phyloP scores from a whole-genome alignment of 768 basidiomycete species.

The Cantharellus cinnabarinus region DNA sequence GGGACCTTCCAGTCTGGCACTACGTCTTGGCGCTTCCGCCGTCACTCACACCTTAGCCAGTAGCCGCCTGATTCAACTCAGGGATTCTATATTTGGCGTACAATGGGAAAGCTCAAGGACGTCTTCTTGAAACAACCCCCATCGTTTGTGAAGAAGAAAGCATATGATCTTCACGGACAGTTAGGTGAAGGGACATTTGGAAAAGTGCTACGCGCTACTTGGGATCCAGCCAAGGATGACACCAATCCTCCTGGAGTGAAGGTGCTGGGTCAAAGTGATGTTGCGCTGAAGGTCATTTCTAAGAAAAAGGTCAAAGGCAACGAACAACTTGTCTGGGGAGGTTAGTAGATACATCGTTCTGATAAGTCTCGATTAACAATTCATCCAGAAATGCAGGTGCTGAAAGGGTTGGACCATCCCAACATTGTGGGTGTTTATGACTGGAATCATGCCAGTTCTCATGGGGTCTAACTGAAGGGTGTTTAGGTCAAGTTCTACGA shows the following conservation, averaged over 20 bases:
- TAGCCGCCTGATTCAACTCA: too few species aligned
- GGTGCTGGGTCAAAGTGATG: slow-evolving; percentile 36
- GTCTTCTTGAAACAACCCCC: slow-evolving; percentile 57
- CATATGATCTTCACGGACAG: slow-evolving; percentile 47
- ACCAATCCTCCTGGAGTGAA: slow-evolving; percentile 10
- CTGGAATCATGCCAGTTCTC: slow-evolving; percentile 2
- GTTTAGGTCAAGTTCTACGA: slow-evolving; percentile 82
- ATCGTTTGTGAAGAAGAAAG: slow-evolving; percentile 71
- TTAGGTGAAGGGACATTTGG: slow-evolving; percentile 79
- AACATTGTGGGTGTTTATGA: slow-evolving; percentile 47
- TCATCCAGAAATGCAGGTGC: slow-evolving; percentile 60
- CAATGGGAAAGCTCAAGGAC: slow-evolving; percentile 8
- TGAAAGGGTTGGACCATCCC: slow-evolving; percentile 74
- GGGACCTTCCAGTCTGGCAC: too few species aligned
- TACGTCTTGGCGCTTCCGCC: too few species aligned
- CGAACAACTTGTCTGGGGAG: slow-evolving; percentile 62
- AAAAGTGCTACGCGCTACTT: slow-evolving; percentile 53
- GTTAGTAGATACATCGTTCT: not conserved
- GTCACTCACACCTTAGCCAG: too few species aligned
- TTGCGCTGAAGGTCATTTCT: slow-evolving; percentile 75
- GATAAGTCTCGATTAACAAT: not conserved
- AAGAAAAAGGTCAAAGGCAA: slow-evolving; percentile 94
- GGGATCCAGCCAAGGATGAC: slow-evolving; percentile 15
- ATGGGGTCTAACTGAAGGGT: not conserved
- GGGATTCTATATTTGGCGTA: not conserved